Conservation (phyloP, 768 basidiomycete species). For the Podaxis sp. region DNA sequence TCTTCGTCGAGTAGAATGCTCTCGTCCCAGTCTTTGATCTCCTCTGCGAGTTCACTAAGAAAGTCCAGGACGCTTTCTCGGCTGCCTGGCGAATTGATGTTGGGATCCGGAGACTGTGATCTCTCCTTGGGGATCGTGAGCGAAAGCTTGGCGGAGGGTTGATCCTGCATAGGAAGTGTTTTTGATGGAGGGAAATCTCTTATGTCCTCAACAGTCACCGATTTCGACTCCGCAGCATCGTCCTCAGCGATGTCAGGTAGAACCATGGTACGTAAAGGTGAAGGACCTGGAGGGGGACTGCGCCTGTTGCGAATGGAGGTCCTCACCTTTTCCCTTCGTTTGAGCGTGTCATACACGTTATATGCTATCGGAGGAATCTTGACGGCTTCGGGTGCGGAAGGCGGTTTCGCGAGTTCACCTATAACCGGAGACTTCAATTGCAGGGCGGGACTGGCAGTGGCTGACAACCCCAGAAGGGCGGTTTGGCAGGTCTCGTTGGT, state of each 20-base stretch:
- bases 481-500: slow-evolving; percentile 6
- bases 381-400: neutral
- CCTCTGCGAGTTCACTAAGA: slow-evolving; percentile 49
- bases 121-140: neutral
- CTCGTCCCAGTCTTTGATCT: slow-evolving; percentile 51
- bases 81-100: neutral
- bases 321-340: slow-evolving; percentile 5
- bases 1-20: slow-evolving; percentile 46
- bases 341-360: neutral
- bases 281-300: slow-evolving; percentile 44
- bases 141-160: neutral
- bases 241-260: slow-evolving; percentile 32
- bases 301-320: slow-evolving; percentile 28
- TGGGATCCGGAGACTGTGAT: neutral
- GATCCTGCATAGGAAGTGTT: neutral
- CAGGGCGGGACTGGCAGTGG: neutral
- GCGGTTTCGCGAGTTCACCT: neutral
- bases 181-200: neutral
- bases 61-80: slow-evolving; percentile 38
- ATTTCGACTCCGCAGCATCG: slow-evolving; percentile 14
- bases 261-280: slow-evolving; percentile 45
- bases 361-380: slow-evolving; percentile 7
- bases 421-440: neutral
- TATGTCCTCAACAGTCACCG: slow-evolving; percentile 18
- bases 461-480: neutral